These are phyloP conservation scores for Alternaria sp. DNA, from an alignment of 2,329 filamentous ascomycete species.

Conservation along the genomic window DNA sequence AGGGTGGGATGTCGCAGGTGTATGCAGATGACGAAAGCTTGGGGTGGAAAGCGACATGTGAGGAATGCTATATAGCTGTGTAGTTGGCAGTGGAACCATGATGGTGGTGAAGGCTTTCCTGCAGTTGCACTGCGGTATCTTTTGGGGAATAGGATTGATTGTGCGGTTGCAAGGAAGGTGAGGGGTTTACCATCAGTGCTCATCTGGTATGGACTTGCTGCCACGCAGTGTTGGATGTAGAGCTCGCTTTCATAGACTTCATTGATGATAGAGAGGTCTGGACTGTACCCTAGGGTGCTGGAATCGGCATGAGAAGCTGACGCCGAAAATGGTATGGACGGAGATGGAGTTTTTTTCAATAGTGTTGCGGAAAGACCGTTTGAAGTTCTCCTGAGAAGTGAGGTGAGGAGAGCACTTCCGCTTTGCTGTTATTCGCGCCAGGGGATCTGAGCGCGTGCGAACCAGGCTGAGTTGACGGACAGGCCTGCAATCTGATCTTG, in stretches of 20 bases:
- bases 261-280: background rate
- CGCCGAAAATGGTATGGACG: background rate
- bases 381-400: background rate
- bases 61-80: conserved; percentile 4
- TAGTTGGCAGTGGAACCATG: conserved; percentile 8
- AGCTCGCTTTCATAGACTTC: conserved; percentile 10
- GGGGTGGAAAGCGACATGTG: conserved; percentile 8
- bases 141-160: background rate
- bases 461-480: background rate
- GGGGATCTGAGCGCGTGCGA: conserved; percentile 1
- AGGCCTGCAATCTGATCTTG: background rate
- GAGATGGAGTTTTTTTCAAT: too few relatives aligned
- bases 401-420: background rate
- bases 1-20: conserved; percentile 9
- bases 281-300: background rate
- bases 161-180: background rate
- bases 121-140: background rate
- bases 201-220: conserved; percentile 14
- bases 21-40: conserved; percentile 13
- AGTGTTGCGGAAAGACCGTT: too few relatives aligned
- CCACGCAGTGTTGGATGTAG: conserved; percentile 13
- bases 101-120: background rate
- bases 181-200: conserved; percentile 6
- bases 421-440: background rate
- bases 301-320: background rate